Evolutionary conservation across 441 rosid species (phyloP), one percentile per base, ranked within the genome.

Genomic region (Capsella rubella): DNA sequence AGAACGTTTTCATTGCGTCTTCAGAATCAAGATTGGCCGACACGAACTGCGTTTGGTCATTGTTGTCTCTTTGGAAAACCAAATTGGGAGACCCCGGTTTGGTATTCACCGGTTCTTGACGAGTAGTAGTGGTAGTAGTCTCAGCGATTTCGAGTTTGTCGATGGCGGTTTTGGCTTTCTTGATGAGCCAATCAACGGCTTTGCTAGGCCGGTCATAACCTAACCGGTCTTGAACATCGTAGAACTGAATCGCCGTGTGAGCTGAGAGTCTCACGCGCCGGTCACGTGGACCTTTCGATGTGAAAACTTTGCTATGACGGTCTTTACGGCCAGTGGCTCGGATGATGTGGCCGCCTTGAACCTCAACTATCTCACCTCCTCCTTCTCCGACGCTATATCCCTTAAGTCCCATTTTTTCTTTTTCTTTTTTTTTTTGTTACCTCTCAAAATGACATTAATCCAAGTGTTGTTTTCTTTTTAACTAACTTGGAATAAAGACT

Each of bases 181-280:
- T 80, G 64, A 86, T 86, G 45, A 86, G 87, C 90, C 90, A 86
- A 58, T 86, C 90, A 3, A 86, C 85, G 10, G 90, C 90, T 81
- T 86, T 86, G 69, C 90, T 86, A 32, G 90, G 90, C 40, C 90
- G 80, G 83, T 86, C 90, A 21, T 78, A 84, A 40, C 88, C 88
- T 46, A 86, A 77, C 71, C 90, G 79, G 80, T 87, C 90, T 79
- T 87, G 89, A 56, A 87, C 90, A 72, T 87, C 90, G 64, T 87
- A 87, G 78, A 87, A 87, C 34, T 87, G 89, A 69, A 87, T 87
- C 0, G 90, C 90, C 0, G 90, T 87, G 72, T 85, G 87, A 37
- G 90, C 90, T 15, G 90, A 78, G 35, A 87, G 74, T 45, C 90
- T 79, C 61, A 87, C 89, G 65, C 90, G 80, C 46, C 90, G 82